A percentile compares a stretch with the other conserved stretches of the same genome.
These are phyloP conservation scores for Fragaria vesca DNA, from an alignment of 306 rosid genomes.

Conservation along the genomic window DNA sequence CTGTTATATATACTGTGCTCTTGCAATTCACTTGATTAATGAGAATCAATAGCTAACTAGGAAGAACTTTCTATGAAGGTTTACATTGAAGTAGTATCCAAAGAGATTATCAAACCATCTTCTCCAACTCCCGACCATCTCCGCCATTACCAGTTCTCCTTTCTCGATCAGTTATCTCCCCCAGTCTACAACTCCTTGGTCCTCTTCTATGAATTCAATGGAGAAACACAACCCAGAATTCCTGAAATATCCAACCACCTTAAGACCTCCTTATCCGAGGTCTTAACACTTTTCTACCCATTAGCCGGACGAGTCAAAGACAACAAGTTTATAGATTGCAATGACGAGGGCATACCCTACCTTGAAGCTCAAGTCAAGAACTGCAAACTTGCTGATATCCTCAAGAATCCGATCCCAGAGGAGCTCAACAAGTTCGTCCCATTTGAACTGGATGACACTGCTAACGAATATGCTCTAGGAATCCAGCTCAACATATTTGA, in stretches of 20 bases:
- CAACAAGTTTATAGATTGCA: slow-evolving; percentile 27
- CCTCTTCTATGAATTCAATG: not conserved
- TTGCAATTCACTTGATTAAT: no score
- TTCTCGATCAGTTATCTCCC: not conserved
- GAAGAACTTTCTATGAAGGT: no score
- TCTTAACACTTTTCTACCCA: slow-evolving; percentile 32
- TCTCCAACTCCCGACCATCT: not conserved
- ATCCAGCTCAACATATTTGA: slow-evolving; percentile 46
- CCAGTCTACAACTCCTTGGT: not conserved
- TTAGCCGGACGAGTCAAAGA: slow-evolving; percentile 27
- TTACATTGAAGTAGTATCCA: no score
- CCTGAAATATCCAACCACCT: slow-evolving; percentile 14
- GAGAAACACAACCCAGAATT: not conserved
- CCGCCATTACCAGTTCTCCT: not conserved
- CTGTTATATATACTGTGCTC: no score
- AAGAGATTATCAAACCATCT: not conserved
- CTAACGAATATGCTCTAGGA: slow-evolving; percentile 35
- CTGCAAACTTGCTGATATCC: slow-evolving; percentile 11
- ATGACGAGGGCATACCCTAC: slow-evolving; percentile 29
- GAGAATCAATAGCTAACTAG: no score
- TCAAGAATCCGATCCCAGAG: slow-evolving; percentile 7
- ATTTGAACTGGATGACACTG: slow-evolving; percentile 6
- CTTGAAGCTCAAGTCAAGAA: slow-evolving; percentile 15
- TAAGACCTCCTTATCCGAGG: slow-evolving; percentile 25
- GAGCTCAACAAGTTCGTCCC: slow-evolving; percentile 32